Evolutionary conservation across 805 yeast genomes (phyloP).

Genomic region (Yamadazyma insecticola): DNA sequence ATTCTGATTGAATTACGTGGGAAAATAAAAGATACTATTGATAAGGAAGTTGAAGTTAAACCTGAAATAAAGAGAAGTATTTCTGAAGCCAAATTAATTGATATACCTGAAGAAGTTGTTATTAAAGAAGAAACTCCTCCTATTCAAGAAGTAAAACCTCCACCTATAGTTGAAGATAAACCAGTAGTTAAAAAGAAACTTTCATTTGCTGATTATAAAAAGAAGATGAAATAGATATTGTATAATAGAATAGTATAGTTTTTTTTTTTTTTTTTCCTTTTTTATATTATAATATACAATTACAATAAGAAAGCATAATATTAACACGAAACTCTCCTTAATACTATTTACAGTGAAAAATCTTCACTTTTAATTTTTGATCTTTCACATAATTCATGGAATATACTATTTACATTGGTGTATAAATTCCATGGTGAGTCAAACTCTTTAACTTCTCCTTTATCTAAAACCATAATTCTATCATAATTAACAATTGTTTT

Average conservation of each 20-base stretch:
- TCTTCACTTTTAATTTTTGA: constrained; percentile 41
- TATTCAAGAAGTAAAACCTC: constrained; percentile 4
- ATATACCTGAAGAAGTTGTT: constrained; percentile 4
- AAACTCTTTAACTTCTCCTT: constrained; percentile 71
- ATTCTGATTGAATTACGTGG: constrained; percentile 6
- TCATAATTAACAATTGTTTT: constrained; percentile 72
- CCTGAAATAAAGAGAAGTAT: constrained; percentile 11
- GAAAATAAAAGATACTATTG: constrained; percentile 10
- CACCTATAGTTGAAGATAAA: constrained; percentile 5
- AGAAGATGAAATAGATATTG: constrained; percentile 40
- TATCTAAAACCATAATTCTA: constrained; percentile 73
- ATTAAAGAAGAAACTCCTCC: not conserved
- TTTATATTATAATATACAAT: no score
- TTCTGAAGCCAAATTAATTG: constrained; percentile 8
- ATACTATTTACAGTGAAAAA: constrained; percentile 17
- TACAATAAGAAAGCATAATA: no score
- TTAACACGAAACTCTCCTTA: no score
- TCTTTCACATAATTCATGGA: constrained; percentile 65
- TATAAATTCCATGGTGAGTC: constrained; percentile 69
- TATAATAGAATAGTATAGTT: not conserved
- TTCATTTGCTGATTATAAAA: constrained; percentile 73
- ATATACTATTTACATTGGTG: constrained; percentile 42
- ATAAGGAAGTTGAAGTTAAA: constrained; percentile 6
- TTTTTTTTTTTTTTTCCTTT: no score
- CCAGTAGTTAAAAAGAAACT: constrained; percentile 41